Conservation (phyloP, 176 grass and related monocot genomes). For the Tuctoria greenei region DNA sequence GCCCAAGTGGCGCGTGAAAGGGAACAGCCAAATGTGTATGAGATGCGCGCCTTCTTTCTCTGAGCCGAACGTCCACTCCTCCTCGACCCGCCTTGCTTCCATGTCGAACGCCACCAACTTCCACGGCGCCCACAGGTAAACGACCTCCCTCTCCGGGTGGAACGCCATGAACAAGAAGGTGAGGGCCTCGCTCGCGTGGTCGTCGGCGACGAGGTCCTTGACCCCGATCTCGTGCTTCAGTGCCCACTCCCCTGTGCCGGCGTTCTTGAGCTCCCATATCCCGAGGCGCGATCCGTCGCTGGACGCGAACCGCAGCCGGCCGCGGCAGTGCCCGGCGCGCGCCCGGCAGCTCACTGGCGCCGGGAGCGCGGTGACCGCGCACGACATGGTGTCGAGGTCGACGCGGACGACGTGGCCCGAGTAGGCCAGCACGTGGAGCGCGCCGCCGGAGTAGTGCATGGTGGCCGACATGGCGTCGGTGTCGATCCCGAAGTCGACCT, state of each 20-base stretch:
- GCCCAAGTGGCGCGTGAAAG: constrained; percentile 67
- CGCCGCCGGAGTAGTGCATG: constrained; percentile 63
- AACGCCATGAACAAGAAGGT: constrained; percentile 70
- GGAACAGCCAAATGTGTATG: constrained; percentile 83
- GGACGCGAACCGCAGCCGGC: constrained; percentile 53
- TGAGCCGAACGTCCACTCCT: constrained; percentile 50
- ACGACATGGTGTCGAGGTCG: constrained; percentile 49
- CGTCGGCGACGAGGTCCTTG: constrained; percentile 34
- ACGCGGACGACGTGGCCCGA: constrained; percentile 60
- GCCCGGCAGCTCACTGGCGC: constrained; percentile 55
- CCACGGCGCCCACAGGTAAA: constrained; percentile 69
- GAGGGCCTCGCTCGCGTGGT: constrained; percentile 6
- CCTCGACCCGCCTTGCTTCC: constrained; percentile 43
- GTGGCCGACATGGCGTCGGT: constrained; percentile 79
- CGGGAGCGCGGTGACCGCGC: constrained; percentile 59
- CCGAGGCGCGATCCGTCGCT: constrained; percentile 52
- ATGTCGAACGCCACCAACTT: constrained; percentile 66
- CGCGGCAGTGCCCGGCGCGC: constrained; percentile 60
- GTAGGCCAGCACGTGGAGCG: constrained; percentile 72
- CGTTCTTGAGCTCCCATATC: constrained; percentile 60
- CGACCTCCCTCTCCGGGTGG: constrained; percentile 74
- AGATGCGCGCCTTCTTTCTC: constrained; percentile 58
- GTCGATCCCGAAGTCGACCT: constrained; percentile 58
- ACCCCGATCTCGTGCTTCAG: constrained; percentile 60
- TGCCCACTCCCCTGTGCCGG: constrained; percentile 26